These are phyloP conservation scores for Penicillium sp. DNA, from an alignment of 2,329 filamentous ascomycete genomes.

Conservation along the genomic window DNA sequence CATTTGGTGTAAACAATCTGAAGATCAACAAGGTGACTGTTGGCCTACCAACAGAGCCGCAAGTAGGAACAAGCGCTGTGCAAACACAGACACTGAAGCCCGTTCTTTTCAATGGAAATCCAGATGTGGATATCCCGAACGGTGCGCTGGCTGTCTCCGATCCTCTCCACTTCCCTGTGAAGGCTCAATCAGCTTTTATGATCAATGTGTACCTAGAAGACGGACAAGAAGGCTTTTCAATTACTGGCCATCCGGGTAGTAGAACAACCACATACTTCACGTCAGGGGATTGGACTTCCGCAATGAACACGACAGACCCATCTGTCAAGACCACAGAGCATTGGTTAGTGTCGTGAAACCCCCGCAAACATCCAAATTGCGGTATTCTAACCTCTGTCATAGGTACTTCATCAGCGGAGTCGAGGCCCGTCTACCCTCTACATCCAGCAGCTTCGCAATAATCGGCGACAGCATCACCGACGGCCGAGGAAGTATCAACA, in stretches of 20 bases:
- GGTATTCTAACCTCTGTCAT: conserved; percentile 20
- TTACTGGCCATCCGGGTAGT: conserved; percentile 64
- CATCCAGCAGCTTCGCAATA: conserved; percentile 49
- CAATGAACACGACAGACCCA: conserved; percentile 44
- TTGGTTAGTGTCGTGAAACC: conserved; percentile 32
- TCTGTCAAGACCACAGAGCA: conserved; percentile 41
- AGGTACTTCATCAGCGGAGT: conserved; percentile 60
- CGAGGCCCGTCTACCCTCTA: conserved; percentile 51
- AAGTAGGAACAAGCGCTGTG: conserved; percentile 51
- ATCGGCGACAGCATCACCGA: conserved; percentile 65
- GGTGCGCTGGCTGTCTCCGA: conserved; percentile 60
- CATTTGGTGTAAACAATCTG: conserved; percentile 59
- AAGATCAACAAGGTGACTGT: conserved; percentile 58
- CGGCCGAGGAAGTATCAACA: conserved; percentile 57
- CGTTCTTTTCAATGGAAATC: conserved; percentile 57
- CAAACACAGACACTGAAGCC: conserved; percentile 51
- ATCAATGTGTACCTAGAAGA: conserved; percentile 56
- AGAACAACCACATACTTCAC: conserved; percentile 60
- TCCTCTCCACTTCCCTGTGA: conserved; percentile 54
- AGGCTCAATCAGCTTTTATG: conserved; percentile 52
- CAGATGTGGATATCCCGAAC: conserved; percentile 51
- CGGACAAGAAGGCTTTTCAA: conserved; percentile 55
- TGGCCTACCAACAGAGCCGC: conserved; percentile 46
- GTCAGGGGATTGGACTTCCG: conserved; percentile 54
- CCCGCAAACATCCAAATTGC: too few species aligned